Conservation (phyloP, 306 rosid species). For the Rosa rugosa region DNA sequence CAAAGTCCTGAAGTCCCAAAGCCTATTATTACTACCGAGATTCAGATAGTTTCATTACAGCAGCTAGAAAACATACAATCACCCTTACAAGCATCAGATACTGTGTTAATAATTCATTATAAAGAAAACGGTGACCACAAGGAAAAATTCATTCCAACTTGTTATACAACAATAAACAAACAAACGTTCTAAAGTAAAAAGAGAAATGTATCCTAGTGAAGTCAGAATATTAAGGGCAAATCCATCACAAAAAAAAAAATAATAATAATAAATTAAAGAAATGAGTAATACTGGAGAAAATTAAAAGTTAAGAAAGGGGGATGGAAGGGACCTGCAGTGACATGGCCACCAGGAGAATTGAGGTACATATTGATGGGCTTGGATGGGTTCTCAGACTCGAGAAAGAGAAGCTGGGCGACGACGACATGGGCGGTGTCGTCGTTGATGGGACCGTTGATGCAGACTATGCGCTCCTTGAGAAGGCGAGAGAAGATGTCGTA, state of each 20-base stretch:
- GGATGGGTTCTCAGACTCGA: constrained; percentile 95
- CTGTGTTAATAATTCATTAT: background rate
- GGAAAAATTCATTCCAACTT: no score
- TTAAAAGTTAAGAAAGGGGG: background rate
- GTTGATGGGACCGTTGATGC: constrained; percentile 90
- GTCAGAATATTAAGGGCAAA: no score
- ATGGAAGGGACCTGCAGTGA: constrained; percentile 66
- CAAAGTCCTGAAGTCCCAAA: no score
- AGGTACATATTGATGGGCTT: constrained; percentile 88
- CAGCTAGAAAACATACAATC: background rate
- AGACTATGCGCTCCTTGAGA: constrained; percentile 89
- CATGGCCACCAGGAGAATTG: constrained; percentile 97
- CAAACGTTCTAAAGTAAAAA: background rate
- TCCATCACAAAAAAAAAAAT: no score
- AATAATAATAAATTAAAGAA: no score
- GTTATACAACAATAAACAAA: no score
- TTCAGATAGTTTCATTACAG: background rate
- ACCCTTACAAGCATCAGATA: background rate
- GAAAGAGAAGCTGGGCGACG: constrained; percentile 93
- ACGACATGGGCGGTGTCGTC: constrained; percentile 98
- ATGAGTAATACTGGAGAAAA: background rate
- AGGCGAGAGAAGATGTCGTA: constrained; percentile 98
- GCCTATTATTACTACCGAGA: background rate
- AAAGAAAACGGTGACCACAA: background rate
- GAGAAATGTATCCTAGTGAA: no score